Evolutionary conservation across 441 rosid genomes (phyloP).

Genomic region (Erodium trifolium): DNA sequence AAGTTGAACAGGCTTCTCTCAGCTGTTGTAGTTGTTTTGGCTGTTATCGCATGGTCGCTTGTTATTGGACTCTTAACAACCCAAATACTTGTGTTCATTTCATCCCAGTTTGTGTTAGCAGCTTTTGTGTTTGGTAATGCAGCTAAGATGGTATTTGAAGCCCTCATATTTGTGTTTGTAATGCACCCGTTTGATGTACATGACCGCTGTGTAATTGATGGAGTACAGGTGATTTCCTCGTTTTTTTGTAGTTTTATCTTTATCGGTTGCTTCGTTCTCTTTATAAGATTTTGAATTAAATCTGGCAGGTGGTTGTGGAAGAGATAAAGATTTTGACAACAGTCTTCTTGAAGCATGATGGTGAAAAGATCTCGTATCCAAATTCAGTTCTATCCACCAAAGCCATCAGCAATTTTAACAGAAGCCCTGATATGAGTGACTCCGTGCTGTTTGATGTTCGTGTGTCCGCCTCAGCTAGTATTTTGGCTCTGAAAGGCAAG

Average conservation of each 20-base stretch:
- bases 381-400: constrained; percentile 36
- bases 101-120: constrained; percentile 53
- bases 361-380: constrained; percentile 38
- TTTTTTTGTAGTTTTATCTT: no score
- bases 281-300: not conserved
- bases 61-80: constrained; percentile 58
- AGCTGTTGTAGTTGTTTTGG: constrained; percentile 38
- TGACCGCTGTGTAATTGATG: not conserved
- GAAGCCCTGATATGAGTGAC: constrained; percentile 37
- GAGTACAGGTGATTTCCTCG: not conserved
- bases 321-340: constrained; percentile 40
- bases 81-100: constrained; percentile 49
- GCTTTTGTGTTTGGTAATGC: constrained; percentile 70
- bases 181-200: constrained; percentile 26
- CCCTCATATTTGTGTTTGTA: constrained; percentile 68
- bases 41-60: constrained; percentile 61
- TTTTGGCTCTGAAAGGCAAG: constrained; percentile 19
- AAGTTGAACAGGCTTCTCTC: not conserved
- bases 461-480: constrained; percentile 27
- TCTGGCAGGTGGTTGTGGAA: constrained; percentile 34
- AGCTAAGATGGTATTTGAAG: constrained; percentile 74
- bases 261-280: no score
- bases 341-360: constrained; percentile 32
- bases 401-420: constrained; percentile 33
- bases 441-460: constrained; percentile 27